phyloP scores from a whole-genome alignment of 2,329 filamentous ascomycete species.

The Hymenoscyphus occultus region DNA sequence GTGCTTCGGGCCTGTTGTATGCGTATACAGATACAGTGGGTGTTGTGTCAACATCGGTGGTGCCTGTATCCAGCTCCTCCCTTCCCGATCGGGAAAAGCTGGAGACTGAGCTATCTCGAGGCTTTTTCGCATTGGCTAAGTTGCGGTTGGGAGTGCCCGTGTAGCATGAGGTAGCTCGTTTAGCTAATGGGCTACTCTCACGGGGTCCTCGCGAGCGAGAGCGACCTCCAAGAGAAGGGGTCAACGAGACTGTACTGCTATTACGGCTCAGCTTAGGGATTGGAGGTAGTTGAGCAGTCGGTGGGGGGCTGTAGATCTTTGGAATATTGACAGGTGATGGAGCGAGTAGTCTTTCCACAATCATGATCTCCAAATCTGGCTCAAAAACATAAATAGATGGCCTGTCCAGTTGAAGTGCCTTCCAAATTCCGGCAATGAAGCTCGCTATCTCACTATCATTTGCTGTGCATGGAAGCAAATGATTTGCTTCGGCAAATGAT shows the following conservation, averaged over 20 bases:
- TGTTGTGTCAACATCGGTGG: neutral
- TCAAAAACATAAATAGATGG: constrained; percentile 48
- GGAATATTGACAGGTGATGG: neutral
- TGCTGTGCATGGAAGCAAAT: constrained; percentile 54
- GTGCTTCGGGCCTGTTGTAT: neutral
- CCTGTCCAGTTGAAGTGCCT: constrained; percentile 43
- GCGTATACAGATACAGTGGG: neutral
- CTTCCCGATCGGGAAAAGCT: neutral
- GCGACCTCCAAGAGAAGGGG: neutral
- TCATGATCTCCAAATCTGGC: constrained; percentile 25
- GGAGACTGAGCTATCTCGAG: neutral
- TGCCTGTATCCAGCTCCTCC: neutral
- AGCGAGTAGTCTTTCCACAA: constrained; percentile 18
- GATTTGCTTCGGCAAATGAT: constrained; percentile 50
- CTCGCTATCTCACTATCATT: constrained; percentile 51
- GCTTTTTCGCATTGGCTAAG: neutral
- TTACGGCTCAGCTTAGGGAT: neutral
- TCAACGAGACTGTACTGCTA: neutral
- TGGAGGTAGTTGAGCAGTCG: constrained; percentile 7
- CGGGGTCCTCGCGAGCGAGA: neutral
- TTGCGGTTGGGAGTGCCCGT: neutral
- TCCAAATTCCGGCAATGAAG: constrained; percentile 53
- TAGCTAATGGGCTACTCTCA: neutral
- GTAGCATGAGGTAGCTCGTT: neutral
- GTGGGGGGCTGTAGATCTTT: constrained; percentile 11